Percentiles rank a stretch among this genome's conserved stretches.
These are phyloP conservation scores for Zhuliangozyma parablackwelliae DNA, from an alignment of 1,139 yeast species.

Conservation along the genomic window DNA sequence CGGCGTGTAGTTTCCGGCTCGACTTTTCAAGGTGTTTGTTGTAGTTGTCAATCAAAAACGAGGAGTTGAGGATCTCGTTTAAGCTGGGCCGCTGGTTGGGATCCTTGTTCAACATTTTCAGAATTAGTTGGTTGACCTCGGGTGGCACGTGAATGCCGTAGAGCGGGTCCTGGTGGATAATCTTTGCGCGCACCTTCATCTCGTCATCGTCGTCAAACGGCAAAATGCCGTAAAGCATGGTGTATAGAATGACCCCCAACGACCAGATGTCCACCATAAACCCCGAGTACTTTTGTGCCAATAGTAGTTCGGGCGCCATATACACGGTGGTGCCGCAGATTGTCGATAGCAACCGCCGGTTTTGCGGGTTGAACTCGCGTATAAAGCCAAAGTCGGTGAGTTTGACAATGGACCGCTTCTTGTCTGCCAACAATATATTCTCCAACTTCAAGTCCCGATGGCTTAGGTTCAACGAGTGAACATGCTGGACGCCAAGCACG, in stretches of 20 bases:
- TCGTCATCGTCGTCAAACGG: constrained; percentile 90
- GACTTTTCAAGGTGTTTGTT: constrained; percentile 20
- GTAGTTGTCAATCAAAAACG: constrained; percentile 49
- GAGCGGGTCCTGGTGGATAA: constrained; percentile 62
- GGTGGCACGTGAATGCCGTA: constrained; percentile 42
- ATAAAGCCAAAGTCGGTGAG: constrained; percentile 93
- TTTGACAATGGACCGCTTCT: constrained; percentile 54
- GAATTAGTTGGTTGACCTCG: constrained; percentile 48
- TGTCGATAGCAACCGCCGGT: constrained; percentile 62
- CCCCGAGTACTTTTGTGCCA: constrained; percentile 70
- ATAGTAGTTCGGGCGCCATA: constrained; percentile 91
- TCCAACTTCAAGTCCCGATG: constrained; percentile 90
- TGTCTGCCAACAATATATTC: constrained; percentile 72
- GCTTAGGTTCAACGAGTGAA: constrained; percentile 77
- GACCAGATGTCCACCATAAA: constrained; percentile 89
- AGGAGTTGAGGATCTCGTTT: constrained; percentile 56
- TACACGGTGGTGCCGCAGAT: constrained; percentile 93
- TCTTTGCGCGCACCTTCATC: constrained; percentile 52
- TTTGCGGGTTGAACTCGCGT: constrained; percentile 59
- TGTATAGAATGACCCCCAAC: constrained; percentile 86
- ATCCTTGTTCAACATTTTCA: constrained; percentile 57
- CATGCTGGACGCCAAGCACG: constrained; percentile 76
- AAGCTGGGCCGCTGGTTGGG: constrained; percentile 61
- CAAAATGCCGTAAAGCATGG: constrained; percentile 81
- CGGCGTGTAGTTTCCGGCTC: constrained; percentile 14